Conservation (phyloP, 768 basidiomycete genomes). For the Phlebiopsis flavidoalba region DNA sequence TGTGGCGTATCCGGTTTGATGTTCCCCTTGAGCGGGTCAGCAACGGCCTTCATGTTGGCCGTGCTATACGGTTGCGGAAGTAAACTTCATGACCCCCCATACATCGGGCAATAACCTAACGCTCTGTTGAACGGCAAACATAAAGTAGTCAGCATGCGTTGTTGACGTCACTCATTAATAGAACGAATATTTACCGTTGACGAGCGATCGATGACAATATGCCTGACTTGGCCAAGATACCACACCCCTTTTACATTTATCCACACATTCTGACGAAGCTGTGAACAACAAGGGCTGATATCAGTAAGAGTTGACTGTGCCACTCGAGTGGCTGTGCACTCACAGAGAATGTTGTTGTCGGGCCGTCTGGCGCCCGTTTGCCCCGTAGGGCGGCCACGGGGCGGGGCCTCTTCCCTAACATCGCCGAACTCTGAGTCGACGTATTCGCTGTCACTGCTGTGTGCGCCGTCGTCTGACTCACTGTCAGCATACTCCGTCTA, state of each 20-base stretch:
- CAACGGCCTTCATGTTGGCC: constrained; percentile 14
- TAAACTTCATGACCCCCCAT: constrained; percentile 18
- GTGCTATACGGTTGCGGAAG: constrained; percentile 13
- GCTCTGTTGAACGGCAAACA: background rate
- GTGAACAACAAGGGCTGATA: background rate
- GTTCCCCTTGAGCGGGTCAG: constrained; percentile 25
- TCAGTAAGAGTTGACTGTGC: background rate
- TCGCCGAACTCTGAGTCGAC: constrained; percentile 6
- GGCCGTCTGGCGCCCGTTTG: background rate
- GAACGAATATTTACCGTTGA: background rate
- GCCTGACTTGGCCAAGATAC: constrained; percentile 7
- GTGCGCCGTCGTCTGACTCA: background rate
- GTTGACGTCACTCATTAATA: background rate
- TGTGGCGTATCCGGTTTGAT: constrained; percentile 25
- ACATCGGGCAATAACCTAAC: constrained; percentile 7
- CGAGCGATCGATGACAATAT: background rate
- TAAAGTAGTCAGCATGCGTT: background rate
- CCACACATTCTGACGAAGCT: constrained; percentile 10
- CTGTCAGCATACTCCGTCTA: background rate
- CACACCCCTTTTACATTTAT: constrained; percentile 6
- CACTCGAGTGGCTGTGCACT: background rate
- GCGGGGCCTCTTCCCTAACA: background rate
- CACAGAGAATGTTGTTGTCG: background rate
- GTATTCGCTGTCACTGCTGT: background rate
- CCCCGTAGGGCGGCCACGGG: background rate